A percentile compares a stretch with the other conserved stretches of the same genome.
Conservation (phyloP, 1,284 basidiomycete genomes). For the Chondrostereum purpureum region DNA sequence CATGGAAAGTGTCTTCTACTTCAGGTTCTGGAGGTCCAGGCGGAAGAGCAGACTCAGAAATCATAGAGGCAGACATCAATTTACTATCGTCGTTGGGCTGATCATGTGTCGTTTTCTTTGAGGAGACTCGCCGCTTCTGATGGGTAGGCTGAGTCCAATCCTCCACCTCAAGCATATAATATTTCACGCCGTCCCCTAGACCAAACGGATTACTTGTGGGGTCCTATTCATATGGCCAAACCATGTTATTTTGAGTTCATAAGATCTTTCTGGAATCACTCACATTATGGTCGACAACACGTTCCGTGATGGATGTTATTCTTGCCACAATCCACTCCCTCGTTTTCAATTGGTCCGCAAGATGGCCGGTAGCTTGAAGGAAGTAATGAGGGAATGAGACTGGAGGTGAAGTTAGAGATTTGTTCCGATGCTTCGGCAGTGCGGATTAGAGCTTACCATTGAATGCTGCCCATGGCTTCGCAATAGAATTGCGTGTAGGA, state of each 20-base stretch:
- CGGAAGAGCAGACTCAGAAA: conserved; percentile 26
- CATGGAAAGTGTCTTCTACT: conserved; percentile 60
- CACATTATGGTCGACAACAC: conserved; percentile 76
- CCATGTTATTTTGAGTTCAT: conserved; percentile 3
- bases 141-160: conserved; percentile 77
- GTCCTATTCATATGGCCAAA: conserved; percentile 38
- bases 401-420: conserved; percentile 24
- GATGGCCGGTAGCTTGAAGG: conserved; percentile 76
- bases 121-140: conserved; percentile 46
- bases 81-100: not conserved
- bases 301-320: conserved; percentile 83
- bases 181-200: conserved; percentile 86
- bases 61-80: not conserved
- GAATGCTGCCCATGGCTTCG: conserved; percentile 96
- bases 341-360: conserved; percentile 80
- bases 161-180: conserved; percentile 90
- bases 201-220: conserved; percentile 71
- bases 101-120: conserved; percentile 31
- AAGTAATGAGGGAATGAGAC: conserved; percentile 98
- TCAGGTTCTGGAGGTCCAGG: conserved; percentile 57
- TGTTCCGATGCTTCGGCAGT: conserved; percentile 3
- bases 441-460: conserved; percentile 54
- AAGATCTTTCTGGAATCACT: conserved; percentile 22
- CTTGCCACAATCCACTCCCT: conserved; percentile 93
- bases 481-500: conserved; percentile 88